phyloP scores from a whole-genome alignment of 176 grass and related monocot species.

The Sorghum bicolor region DNA sequence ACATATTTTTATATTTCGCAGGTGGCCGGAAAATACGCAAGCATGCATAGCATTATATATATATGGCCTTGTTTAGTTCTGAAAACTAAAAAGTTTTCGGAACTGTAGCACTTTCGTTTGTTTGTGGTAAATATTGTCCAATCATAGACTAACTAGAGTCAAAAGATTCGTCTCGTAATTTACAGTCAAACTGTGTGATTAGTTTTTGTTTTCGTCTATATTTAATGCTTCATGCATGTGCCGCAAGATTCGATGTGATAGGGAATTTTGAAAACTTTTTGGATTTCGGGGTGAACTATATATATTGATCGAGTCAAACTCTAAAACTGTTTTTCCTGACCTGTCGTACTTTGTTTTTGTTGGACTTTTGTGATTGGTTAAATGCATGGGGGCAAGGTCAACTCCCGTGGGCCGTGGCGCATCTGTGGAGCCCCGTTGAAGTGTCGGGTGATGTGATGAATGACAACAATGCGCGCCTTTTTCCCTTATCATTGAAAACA shows the following conservation, averaged over 20 bases:
- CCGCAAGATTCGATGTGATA: too few species aligned
- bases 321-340: conserved; percentile 33
- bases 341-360: conserved; percentile 1
- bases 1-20: conserved; percentile 17
- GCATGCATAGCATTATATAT: neutral
- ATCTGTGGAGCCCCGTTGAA: neutral
- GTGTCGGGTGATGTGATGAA: neutral
- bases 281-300: too few species aligned
- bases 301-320: conserved; percentile 14
- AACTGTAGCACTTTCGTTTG: too few species aligned
- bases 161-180: too few species aligned
- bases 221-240: too few species aligned
- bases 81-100: too few species aligned
- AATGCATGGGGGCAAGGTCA: conserved; percentile 11
- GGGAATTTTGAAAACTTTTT: too few species aligned
- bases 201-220: too few species aligned
- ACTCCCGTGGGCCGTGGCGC: conserved; percentile 20
- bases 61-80: too few species aligned
- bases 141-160: too few species aligned
- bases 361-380: conserved; percentile 15
- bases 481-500: conserved; percentile 16
- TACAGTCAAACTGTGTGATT: too few species aligned
- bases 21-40: conserved; percentile 34
- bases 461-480: neutral
- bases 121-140: too few species aligned